Base-by-base conservation (phyloP, 2,329 filamentous ascomycete genomes). In the Elsinoe fawcettii region DNA sequence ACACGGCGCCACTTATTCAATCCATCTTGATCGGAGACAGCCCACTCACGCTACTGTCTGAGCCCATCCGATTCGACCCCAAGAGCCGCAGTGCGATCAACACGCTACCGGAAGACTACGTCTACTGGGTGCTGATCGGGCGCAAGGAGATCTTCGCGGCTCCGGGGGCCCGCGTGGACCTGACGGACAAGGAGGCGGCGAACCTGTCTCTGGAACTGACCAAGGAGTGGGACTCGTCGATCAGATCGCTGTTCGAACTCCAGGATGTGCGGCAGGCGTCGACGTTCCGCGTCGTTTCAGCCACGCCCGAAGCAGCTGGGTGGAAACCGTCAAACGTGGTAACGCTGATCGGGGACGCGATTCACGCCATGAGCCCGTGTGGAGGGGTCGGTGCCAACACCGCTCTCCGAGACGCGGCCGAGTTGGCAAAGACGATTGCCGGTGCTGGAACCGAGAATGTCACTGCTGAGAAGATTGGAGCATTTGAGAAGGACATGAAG, bases 321-420 rank as follows among this genome's bases (percentile, higher is more conserved):
- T 72, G 70, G 70, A 47, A 64, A 41, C 61, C 69, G 14, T 66
- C 64, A 18, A 44, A 61, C 6, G 62, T 62, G 12, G 71, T 77
- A 1, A 75, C 74, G 0, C 58, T 77, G 2, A 67, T 77, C 20
- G 75, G 75, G 8, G 75, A 77, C 57, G 72, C 75, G 1, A 71
- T 72, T 2, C 75, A 77, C 63, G 66, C 70, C 1, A 76, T 77
- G 74, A 73, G 73, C 1, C 75, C 75, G 1, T 74, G 73, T 2
- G 74, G 74, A 16, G 75, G 72, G 0, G 71, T 73, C 51, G 75
- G 75, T 14, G 75, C 74, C 1, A 76, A 75, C 54, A 76, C 74
- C 1, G 74, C 75, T 22, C 65, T 77, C 11, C 65, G 68, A 55
- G 73, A 75, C 51, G 71, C 72, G 5, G 70, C 67, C 18, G 65